Percentiles rank a stretch among this genome's conserved stretches.
Conservation (phyloP, 179 eudicot genomes). For the Corrigiola litoralis region DNA sequence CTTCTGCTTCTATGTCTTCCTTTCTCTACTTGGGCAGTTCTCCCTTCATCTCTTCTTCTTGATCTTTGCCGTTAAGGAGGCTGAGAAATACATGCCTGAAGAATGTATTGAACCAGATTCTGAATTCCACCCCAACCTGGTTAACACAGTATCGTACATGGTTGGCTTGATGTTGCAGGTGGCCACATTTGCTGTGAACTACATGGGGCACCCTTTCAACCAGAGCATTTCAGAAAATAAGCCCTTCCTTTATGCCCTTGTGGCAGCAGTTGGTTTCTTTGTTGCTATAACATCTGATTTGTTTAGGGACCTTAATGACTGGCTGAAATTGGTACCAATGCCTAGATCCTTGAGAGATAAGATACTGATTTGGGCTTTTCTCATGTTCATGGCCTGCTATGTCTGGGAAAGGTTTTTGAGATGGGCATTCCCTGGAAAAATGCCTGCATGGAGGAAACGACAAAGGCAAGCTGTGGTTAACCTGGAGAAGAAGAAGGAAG, state of each 20-base stretch:
- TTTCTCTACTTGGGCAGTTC: conserved; percentile 83
- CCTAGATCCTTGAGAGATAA: conserved; percentile 62
- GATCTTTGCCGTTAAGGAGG: conserved; percentile 78
- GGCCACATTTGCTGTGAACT: conserved; percentile 95
- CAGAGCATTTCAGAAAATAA: conserved; percentile 82
- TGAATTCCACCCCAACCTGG: conserved; percentile 81
- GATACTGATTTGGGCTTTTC: conserved; percentile 66
- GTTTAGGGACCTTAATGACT: conserved; percentile 76
- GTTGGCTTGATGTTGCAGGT: conserved; percentile 95
- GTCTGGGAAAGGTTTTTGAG: conserved; percentile 80
- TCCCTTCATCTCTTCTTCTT: conserved; percentile 67
- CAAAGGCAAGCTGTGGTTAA: conserved; percentile 53
- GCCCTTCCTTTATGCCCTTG: conserved; percentile 67
- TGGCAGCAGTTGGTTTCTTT: conserved; percentile 71
- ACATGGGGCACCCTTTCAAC: conserved; percentile 96
- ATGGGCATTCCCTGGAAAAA: conserved; percentile 91
- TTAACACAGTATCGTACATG: conserved; percentile 91
- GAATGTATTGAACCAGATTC: conserved; percentile 96
- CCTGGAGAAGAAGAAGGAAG: conserved; percentile 44
- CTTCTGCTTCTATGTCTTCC: conserved; percentile 70
- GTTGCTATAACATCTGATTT: conserved; percentile 74
- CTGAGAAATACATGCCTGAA: conserved; percentile 95
- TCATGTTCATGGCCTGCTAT: conserved; percentile 65
- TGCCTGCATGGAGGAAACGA: conserved; percentile 80
- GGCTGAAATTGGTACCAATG: conserved; percentile 78